Evolutionary conservation across 495 filamentous ascomycete genomes (phyloP).

Genomic region (Aspergillus kassunensis): DNA sequence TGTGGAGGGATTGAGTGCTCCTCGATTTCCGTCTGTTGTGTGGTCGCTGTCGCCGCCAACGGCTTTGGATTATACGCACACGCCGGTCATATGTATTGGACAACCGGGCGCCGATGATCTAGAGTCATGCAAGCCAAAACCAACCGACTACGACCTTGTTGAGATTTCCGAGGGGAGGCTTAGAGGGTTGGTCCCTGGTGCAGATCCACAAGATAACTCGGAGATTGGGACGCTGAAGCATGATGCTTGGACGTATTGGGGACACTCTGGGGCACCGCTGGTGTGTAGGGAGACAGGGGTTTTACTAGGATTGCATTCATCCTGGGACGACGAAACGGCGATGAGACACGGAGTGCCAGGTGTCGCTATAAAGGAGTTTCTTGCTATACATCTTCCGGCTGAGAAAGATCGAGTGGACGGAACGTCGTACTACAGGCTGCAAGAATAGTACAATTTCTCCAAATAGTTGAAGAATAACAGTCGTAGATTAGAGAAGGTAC

Average conservation of each 20-base stretch:
- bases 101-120: constrained; percentile 9
- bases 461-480: too few species aligned
- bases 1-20: too few species aligned
- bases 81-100: constrained; percentile 3
- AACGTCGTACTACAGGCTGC: too few species aligned
- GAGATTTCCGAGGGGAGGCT: constrained; percentile 4
- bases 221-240: constrained; percentile 11
- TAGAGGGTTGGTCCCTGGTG: not conserved
- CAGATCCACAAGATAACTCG: constrained; percentile 9
- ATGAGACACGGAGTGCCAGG: constrained; percentile 9
- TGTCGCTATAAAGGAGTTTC: constrained; percentile 2
- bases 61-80: not conserved
- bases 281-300: not conserved
- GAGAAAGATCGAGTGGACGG: too few species aligned
- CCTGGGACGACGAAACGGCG: constrained; percentile 8
- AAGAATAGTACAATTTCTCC: too few species aligned
- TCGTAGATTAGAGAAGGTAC: too few species aligned
- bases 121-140: not conserved
- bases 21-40: too few species aligned
- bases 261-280: constrained; percentile 8
- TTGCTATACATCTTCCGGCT: not conserved
- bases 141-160: not conserved
- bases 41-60: too few species aligned
- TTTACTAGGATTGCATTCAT: constrained; percentile 7
- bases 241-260: constrained; percentile 13